phyloP scores from a whole-genome alignment of 805 yeast genomes.

The Candida parachauliodes region DNA sequence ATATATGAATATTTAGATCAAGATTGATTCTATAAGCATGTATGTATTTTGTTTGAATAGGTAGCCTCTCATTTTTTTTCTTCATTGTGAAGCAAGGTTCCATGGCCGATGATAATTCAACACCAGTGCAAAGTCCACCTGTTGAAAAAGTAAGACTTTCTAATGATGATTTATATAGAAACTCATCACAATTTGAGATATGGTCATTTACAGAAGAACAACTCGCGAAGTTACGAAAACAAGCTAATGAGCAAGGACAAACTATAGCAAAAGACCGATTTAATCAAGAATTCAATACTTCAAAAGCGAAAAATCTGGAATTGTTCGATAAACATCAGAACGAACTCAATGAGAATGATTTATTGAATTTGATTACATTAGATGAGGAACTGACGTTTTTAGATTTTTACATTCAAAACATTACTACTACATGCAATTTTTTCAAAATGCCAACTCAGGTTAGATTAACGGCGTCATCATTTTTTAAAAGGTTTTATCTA shows the following conservation, averaged over 20 bases:
- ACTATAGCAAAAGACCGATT: constrained; percentile 30
- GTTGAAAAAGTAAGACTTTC: constrained; percentile 37
- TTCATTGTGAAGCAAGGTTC: no score
- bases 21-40: no score
- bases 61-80: no score
- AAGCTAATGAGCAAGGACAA: constrained; percentile 56
- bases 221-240: constrained; percentile 45
- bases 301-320: constrained; percentile 21
- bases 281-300: constrained; percentile 17
- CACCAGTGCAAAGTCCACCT: background rate
- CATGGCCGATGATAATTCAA: background rate
- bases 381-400: constrained; percentile 74
- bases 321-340: constrained; percentile 25
- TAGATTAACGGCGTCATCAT: constrained; percentile 79
- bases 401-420: constrained; percentile 67
- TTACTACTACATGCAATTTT: constrained; percentile 64
- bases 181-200: constrained; percentile 75
- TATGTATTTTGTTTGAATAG: no score
- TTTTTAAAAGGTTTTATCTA: constrained; percentile 76
- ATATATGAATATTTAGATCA: background rate
- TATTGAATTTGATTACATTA: constrained; percentile 45
- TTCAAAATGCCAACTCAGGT: constrained; percentile 87
- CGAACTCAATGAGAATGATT: constrained; percentile 26
- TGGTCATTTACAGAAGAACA: constrained; percentile 79
- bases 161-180: constrained; percentile 83